Evolutionary conservation across 805 yeast genomes (phyloP).

Genomic region (Yarrowia divulgata): DNA sequence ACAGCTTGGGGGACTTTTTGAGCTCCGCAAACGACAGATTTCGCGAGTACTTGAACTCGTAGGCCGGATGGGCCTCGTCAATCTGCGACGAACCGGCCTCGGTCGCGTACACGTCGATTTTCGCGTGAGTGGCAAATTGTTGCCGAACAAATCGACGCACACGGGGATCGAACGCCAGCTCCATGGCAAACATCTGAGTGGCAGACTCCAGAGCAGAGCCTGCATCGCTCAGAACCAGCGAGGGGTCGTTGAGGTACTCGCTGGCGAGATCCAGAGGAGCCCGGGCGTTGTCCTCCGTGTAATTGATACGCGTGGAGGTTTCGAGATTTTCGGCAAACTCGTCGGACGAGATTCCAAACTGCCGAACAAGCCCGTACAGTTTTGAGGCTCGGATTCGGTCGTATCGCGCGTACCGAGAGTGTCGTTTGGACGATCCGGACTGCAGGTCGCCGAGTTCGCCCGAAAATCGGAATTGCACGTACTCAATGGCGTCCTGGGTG

Average conservation of each 20-base stretch:
- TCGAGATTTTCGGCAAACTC: constrained; percentile 83
- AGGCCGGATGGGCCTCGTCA: constrained; percentile 79
- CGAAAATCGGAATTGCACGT: constrained; percentile 76
- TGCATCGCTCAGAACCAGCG: constrained; percentile 39
- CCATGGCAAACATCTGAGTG: constrained; percentile 77
- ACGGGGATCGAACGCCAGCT: constrained; percentile 79
- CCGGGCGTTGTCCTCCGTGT: constrained; percentile 70
- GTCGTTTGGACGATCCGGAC: constrained; percentile 48
- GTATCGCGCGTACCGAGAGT: constrained; percentile 51
- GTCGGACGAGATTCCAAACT: constrained; percentile 78
- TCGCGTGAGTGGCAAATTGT: constrained; percentile 67
- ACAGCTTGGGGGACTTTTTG: constrained; percentile 75
- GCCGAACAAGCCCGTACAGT: constrained; percentile 68
- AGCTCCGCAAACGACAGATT: constrained; percentile 82
- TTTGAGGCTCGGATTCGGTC: constrained; percentile 65
- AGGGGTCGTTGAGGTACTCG: constrained; percentile 45
- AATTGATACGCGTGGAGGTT: constrained; percentile 70
- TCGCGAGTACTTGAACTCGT: constrained; percentile 89
- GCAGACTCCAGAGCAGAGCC: constrained; percentile 72
- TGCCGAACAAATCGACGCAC: constrained; percentile 69
- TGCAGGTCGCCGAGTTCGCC: constrained; percentile 59
- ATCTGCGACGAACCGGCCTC: constrained; percentile 83
- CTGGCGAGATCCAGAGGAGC: constrained; percentile 69
- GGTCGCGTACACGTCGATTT: constrained; percentile 76
- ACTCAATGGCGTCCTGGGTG: constrained; percentile 86